Conservation (phyloP, 768 basidiomycete genomes). For the Lactarius sp. region DNA sequence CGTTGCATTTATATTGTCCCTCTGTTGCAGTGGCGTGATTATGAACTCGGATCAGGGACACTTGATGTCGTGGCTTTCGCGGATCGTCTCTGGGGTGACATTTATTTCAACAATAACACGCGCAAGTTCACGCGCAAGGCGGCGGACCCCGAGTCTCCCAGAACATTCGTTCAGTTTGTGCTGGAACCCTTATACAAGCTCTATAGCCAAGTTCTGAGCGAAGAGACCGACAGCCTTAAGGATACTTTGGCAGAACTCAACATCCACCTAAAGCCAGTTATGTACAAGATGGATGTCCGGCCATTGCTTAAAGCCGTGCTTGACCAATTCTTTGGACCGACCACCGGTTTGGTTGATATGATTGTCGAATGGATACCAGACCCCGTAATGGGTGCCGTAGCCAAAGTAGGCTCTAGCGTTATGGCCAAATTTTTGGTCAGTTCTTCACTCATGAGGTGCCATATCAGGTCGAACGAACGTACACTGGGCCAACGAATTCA, state of each 20-base stretch:
- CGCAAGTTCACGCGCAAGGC: slow-evolving; percentile 89
- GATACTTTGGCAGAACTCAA: slow-evolving; percentile 70
- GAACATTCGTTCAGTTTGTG: slow-evolving; percentile 94
- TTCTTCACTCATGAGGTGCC: slow-evolving; percentile 15
- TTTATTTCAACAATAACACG: slow-evolving; percentile 82
- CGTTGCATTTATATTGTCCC: slow-evolving; percentile 17
- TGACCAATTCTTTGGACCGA: slow-evolving; percentile 92
- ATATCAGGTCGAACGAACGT: slow-evolving; percentile 70
- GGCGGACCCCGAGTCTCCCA: slow-evolving; percentile 67
- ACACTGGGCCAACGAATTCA: slow-evolving; percentile 83
- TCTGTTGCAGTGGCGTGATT: neutral
- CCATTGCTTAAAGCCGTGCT: slow-evolving; percentile 90
- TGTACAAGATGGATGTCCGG: slow-evolving; percentile 98
- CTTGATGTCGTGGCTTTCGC: slow-evolving; percentile 86
- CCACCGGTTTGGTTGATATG: slow-evolving; percentile 89
- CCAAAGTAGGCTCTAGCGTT: slow-evolving; percentile 45
- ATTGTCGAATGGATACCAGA: slow-evolving; percentile 87
- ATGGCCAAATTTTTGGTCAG: neutral
- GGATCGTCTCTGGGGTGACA: slow-evolving; percentile 93
- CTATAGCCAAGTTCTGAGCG: slow-evolving; percentile 90
- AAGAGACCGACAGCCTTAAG: slow-evolving; percentile 85
- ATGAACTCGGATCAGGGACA: slow-evolving; percentile 42
- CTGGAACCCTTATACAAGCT: slow-evolving; percentile 96
- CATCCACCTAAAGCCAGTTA: slow-evolving; percentile 84
- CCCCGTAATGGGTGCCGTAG: slow-evolving; percentile 52